Evolutionary conservation across 768 basidiomycete species (phyloP).

Genomic region (Gloeopeniophorella convolvens): DNA sequence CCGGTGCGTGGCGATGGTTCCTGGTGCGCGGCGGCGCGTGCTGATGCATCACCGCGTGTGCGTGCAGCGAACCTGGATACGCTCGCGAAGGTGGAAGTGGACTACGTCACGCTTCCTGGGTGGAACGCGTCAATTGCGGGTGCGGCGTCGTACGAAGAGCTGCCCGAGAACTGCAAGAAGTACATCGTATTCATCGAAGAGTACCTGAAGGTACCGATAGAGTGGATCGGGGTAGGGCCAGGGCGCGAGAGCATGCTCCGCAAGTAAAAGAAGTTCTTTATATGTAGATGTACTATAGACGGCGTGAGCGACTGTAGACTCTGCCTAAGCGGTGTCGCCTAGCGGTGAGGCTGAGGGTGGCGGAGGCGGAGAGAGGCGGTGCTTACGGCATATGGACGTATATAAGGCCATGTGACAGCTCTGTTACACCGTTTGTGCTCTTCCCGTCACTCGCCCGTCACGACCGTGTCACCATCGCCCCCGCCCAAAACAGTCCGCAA

Average conservation of each 20-base stretch:
- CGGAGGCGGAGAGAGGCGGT: neutral
- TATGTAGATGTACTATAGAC: neutral
- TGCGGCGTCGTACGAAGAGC: slow-evolving; percentile 54
- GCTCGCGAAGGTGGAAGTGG: slow-evolving; percentile 73
- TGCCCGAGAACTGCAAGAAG: slow-evolving; percentile 79
- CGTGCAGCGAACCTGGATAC: slow-evolving; percentile 74
- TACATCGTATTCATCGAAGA: slow-evolving; percentile 87
- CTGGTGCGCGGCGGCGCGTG: neutral
- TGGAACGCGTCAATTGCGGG: slow-evolving; percentile 79
- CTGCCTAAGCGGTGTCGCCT: too few species aligned
- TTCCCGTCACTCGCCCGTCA: slow-evolving; percentile 29
- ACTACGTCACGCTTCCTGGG: slow-evolving; percentile 84
- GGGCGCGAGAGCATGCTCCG: slow-evolving; percentile 71
- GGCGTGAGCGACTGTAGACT: too few species aligned
- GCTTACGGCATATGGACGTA: slow-evolving; percentile 27
- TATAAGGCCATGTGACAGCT: slow-evolving; percentile 28
- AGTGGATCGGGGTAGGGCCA: slow-evolving; percentile 94
- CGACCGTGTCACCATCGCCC: slow-evolving; percentile 27
- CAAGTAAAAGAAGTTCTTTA: slow-evolving; percentile 16
- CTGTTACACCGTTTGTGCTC: slow-evolving; percentile 2
- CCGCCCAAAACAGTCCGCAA: slow-evolving; percentile 20
- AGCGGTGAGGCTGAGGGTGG: too few species aligned
- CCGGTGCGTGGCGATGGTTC: slow-evolving; percentile 46
- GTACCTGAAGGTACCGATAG: slow-evolving; percentile 62
- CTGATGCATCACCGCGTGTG: neutral